Base-by-base conservation (phyloP, 2,329 filamentous ascomycete species). In the Lachnellula occidentalis region DNA sequence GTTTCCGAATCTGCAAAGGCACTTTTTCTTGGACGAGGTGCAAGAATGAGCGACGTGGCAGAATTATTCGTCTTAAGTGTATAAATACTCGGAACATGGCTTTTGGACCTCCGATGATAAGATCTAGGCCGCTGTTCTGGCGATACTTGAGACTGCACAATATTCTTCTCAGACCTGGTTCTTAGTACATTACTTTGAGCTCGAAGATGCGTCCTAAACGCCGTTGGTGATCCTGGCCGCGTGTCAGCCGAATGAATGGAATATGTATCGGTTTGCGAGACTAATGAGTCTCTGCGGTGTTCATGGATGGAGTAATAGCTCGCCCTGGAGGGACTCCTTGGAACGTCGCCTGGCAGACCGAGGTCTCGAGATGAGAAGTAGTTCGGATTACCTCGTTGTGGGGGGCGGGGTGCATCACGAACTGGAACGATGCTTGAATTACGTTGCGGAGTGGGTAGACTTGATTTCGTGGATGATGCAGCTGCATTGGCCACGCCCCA, bases 261-360 rank as follows among this genome's bases (percentile, higher is more conserved):
- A 55, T 77, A 79, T 0, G 78, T 76, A 53, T 83, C 80, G 1
- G 79, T 79, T 49, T 79, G 73, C 0, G 81, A 83, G 4, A 81
- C 72, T 12, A 81, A 66, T 0, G 81, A 84, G 58, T 79, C 76
- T 21, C 78, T 74, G 4, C 76, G 73, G 24, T 70, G 72, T 48
- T 82, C 77, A 37, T 77, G 76, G 3, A 80, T 68, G 0, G 79
- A 77, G 12, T 79, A 72, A 58, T 76, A 78, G 45, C 77, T 78
- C 36, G 77, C 63, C 42, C 74, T 69, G 0, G 78, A 80, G 5
- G 74, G 72, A 46, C 69, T 74, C 27, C 73, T 69, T 39, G 56
- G 60, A 12, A 54, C n/a, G 7, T 63, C 62, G 2, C 48, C 31
- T 21, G 56, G 5, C 2, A 59, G 39, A 4, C 69, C 70, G 3